A percentile compares a stretch with the other conserved stretches of the same genome.
Evolutionary conservation across 2,329 filamentous ascomycete genomes (phyloP).

Genomic region (Grosmannia serpens): DNA sequence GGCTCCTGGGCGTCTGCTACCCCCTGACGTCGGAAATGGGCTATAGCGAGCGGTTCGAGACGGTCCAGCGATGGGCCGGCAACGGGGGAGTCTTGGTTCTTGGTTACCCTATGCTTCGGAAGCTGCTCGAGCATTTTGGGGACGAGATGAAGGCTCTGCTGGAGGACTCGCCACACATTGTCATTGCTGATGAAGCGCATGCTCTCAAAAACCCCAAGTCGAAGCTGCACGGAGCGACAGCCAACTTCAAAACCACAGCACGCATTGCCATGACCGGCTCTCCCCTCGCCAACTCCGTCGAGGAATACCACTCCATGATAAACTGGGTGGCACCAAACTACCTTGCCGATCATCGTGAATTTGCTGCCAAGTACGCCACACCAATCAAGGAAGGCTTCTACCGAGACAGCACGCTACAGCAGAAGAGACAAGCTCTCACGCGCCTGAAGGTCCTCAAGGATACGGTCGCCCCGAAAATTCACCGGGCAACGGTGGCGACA

Average conservation of each 20-base stretch:
- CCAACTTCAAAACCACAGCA: slow-evolving; percentile 51
- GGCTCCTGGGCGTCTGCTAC: slow-evolving; percentile 42
- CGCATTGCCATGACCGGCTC: slow-evolving; percentile 81
- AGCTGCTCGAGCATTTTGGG: slow-evolving; percentile 18
- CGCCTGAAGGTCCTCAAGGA: slow-evolving; percentile 59
- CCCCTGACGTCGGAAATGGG: slow-evolving; percentile 36
- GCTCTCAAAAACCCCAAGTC: slow-evolving; percentile 55
- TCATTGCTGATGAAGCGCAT: slow-evolving; percentile 82
- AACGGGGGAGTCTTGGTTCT: slow-evolving; percentile 61
- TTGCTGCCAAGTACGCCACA: slow-evolving; percentile 55
- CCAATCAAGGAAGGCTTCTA: slow-evolving; percentile 66
- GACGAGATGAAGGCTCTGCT: slow-evolving; percentile 17
- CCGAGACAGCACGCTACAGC: slow-evolving; percentile 42
- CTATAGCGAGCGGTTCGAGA: slow-evolving; percentile 25
- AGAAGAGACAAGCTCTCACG: slow-evolving; percentile 51
- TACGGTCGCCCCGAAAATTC: slow-evolving; percentile 65
- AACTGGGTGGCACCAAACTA: slow-evolving; percentile 77
- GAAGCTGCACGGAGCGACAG: slow-evolving; percentile 39
- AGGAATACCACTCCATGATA: slow-evolving; percentile 79
- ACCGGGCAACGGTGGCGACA: slow-evolving; percentile 57
- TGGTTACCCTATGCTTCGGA: slow-evolving; percentile 59
- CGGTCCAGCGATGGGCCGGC: slow-evolving; percentile 47
- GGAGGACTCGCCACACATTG: slow-evolving; percentile 49
- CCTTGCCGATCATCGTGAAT: slow-evolving; percentile 57
- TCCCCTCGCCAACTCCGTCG: slow-evolving; percentile 71